A percentile compares a stretch with the other conserved stretches of the same genome.
These are phyloP conservation scores for Monosporascus sp. DNA, from an alignment of 2,329 filamentous ascomycete genomes.

Conservation along the genomic window DNA sequence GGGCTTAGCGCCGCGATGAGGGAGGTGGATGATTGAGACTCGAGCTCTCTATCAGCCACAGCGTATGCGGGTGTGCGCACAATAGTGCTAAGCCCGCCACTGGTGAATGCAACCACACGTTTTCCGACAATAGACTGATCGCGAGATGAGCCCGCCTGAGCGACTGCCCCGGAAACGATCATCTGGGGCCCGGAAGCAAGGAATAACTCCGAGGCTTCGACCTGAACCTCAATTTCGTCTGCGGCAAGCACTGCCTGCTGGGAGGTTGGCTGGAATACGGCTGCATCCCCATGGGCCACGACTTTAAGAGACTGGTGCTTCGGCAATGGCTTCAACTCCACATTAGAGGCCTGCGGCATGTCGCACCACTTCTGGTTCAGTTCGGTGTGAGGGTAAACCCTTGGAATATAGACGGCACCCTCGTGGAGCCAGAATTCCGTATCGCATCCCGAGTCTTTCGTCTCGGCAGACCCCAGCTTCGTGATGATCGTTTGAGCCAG, in stretches of 20 bases:
- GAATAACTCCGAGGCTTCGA: slow-evolving; percentile 3
- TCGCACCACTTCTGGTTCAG: not conserved
- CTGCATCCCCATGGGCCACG: not conserved
- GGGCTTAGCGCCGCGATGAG: not conserved
- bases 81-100: slow-evolving; percentile 5
- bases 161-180: slow-evolving; percentile 2
- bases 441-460: slow-evolving; percentile 11
- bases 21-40: not conserved
- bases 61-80: slow-evolving; percentile 5
- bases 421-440: slow-evolving; percentile 20
- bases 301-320: not conserved
- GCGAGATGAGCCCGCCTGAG: not conserved
- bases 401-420: slow-evolving; percentile 12
- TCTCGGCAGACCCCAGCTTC: slow-evolving; percentile 6
- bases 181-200: not conserved
- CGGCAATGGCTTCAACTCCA: not conserved
- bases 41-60: not conserved
- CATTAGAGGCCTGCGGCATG: not conserved
- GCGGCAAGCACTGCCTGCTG: not conserved
- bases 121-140: slow-evolving; percentile 3
- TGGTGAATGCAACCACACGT: slow-evolving; percentile 1
- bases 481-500: slow-evolving; percentile 7
- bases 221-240: slow-evolving; percentile 7
- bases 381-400: slow-evolving; percentile 7
- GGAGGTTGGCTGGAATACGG: slow-evolving; percentile 1